A percentile compares a stretch with the other conserved stretches of the same genome.
Conservation (phyloP, 2,329 filamentous ascomycete species). For the Trichoderma brevicompactum region DNA sequence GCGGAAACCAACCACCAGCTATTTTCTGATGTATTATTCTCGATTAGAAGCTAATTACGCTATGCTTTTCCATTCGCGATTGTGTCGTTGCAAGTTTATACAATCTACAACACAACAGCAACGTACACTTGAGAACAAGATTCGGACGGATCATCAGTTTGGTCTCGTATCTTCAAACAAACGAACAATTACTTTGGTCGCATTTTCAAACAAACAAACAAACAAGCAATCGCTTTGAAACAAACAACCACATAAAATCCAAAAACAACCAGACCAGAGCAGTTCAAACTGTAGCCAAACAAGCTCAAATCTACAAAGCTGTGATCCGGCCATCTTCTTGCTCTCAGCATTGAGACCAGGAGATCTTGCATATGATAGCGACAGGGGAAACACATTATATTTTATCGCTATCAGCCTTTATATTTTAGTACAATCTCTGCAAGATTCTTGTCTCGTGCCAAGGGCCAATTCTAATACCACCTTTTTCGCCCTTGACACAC, state of each 20-base stretch:
- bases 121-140: slow-evolving; percentile 3
- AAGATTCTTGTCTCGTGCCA: neutral
- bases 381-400: slow-evolving; percentile 4
- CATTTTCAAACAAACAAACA: slow-evolving; percentile 7
- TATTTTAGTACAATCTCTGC: neutral
- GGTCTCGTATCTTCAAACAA: neutral
- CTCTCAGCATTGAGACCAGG: neutral
- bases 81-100: neutral
- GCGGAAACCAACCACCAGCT: neutral
- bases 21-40: neutral
- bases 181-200: neutral
- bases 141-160: slow-evolving; percentile 2
- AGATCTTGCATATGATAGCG: slow-evolving; percentile 7
- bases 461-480: neutral
- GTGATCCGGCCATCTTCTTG: neutral
- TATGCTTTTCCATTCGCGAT: neutral
- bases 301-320: neutral
- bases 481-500: neutral
- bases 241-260: neutral
- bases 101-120: neutral
- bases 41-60: neutral
- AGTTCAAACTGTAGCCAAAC: neutral
- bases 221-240: neutral
- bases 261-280: neutral
- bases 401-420: neutral